Percentiles rank a stretch among this genome's conserved stretches.
Conservation (phyloP, 306 rosid species). For the Vigna unguiculata region DNA sequence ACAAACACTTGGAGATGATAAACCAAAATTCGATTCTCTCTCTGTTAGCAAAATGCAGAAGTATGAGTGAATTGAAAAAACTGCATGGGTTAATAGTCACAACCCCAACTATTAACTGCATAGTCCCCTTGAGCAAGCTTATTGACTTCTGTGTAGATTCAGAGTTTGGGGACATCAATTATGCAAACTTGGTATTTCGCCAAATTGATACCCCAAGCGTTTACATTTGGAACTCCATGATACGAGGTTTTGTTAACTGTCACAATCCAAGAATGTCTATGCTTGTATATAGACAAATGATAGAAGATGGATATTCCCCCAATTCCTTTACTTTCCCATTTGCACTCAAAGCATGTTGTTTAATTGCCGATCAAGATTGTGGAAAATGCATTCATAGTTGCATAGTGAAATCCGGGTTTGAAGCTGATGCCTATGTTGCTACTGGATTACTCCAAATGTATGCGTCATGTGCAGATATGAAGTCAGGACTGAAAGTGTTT, state of each 20-base stretch:
- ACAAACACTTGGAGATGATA: slow-evolving; percentile 45
- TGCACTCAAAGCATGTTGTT: slow-evolving; percentile 67
- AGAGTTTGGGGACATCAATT: slow-evolving; percentile 60
- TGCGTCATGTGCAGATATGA: slow-evolving; percentile 54
- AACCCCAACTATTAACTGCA: slow-evolving; percentile 51
- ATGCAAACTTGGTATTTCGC: slow-evolving; percentile 59
- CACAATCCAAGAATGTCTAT: slow-evolving; percentile 57
- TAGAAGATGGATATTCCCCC: slow-evolving; percentile 60
- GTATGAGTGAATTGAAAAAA: slow-evolving; percentile 60
- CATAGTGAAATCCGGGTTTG: slow-evolving; percentile 71
- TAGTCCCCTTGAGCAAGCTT: slow-evolving; percentile 68
- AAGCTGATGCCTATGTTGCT: slow-evolving; percentile 58
- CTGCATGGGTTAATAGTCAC: slow-evolving; percentile 64
- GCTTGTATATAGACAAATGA: slow-evolving; percentile 62
- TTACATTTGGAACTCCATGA: slow-evolving; percentile 82
- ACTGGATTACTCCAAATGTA: slow-evolving; percentile 72
- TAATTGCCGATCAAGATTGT: slow-evolving; percentile 31
- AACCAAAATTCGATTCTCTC: slow-evolving; percentile 54
- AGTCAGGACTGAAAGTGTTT: slow-evolving; percentile 62
- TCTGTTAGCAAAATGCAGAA: slow-evolving; percentile 59
- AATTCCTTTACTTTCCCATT: slow-evolving; percentile 83
- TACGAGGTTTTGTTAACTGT: slow-evolving; percentile 65
- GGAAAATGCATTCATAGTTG: slow-evolving; percentile 69
- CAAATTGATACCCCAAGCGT: slow-evolving; percentile 59
- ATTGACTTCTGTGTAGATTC: slow-evolving; percentile 69